A percentile compares a stretch with the other conserved stretches of the same genome.
phyloP scores from a whole-genome alignment of 108 stramenopile species.

The Cyclotella atomus region DNA sequence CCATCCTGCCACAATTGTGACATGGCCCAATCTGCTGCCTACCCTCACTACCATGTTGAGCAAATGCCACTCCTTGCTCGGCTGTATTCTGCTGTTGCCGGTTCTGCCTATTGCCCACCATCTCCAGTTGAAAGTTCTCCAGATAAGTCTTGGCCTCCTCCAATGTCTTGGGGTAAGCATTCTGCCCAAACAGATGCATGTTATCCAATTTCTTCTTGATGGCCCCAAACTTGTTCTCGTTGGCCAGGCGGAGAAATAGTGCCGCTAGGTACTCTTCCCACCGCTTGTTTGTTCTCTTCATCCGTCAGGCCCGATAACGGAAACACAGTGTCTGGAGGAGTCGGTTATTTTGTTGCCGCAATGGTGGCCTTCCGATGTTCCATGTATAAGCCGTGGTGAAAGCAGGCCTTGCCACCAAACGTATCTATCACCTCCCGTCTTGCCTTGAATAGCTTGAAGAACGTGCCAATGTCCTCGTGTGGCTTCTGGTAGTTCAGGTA shows the following conservation, averaged over 20 bases:
- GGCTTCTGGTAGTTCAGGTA: not conserved
- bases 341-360: not conserved
- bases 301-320: not conserved
- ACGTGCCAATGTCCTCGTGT: not conserved
- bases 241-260: not conserved
- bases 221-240: not conserved
- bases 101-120: not conserved
- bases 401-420: slow-evolving; percentile 1
- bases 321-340: not conserved
- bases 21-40: not conserved
- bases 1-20: not conserved
- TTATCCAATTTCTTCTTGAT: not conserved
- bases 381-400: not conserved
- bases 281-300: not conserved
- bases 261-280: not conserved
- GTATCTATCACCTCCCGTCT: not conserved
- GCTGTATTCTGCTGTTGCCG: not conserved
- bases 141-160: not conserved
- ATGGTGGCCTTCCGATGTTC: not conserved
- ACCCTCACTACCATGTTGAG: not conserved
- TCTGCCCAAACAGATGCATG: not conserved
- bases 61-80: not conserved
- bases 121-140: not conserved
- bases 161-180: not conserved
- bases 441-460: slow-evolving; percentile 2